Percentiles rank a stretch among this genome's conserved stretches.
Conservation (phyloP, 75 land plant genomes). For the Sequoia sempervirens region DNA sequence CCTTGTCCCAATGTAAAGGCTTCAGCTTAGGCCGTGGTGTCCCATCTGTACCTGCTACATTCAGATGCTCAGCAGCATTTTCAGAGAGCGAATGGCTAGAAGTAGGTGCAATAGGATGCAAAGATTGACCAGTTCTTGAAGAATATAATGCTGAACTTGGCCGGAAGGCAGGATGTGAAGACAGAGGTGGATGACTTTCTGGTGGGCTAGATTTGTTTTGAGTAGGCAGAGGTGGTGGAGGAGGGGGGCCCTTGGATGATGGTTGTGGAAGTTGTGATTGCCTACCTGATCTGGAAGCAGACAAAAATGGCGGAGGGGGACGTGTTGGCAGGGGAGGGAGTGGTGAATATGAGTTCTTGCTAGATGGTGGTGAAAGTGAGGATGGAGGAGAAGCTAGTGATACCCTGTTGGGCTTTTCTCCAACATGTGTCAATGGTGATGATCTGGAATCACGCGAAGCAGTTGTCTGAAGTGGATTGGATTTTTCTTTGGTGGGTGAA, state of each 20-base stretch:
- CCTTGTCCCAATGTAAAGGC: constrained; percentile 97
- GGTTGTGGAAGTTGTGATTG: not conserved
- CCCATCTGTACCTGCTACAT: constrained; percentile 8
- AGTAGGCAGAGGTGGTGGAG: constrained; percentile 4
- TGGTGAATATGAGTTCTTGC: not conserved
- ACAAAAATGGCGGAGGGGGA: constrained; percentile 10
- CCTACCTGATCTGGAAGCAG: constrained; percentile 1
- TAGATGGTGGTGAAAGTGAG: not conserved
- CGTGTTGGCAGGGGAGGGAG: constrained; percentile 9
- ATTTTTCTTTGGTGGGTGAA: not conserved
- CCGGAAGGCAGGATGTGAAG: not conserved
- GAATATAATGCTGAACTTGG: constrained; percentile 5
- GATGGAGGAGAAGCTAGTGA: not conserved
- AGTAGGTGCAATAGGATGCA: not conserved
- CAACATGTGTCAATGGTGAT: not conserved
- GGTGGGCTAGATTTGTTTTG: constrained; percentile 10
- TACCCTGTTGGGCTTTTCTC: not conserved
- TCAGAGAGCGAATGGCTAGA: not conserved
- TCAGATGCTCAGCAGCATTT: not conserved
- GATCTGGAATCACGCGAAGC: not conserved
- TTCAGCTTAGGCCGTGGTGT: constrained; percentile 52
- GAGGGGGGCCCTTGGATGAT: not conserved
- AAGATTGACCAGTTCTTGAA: constrained; percentile 9
- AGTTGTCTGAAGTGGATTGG: not conserved
- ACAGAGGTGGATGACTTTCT: not conserved